Evolutionary conservation across 441 rosid genomes (phyloP).

Genomic region (Gossypium armourianum): DNA sequence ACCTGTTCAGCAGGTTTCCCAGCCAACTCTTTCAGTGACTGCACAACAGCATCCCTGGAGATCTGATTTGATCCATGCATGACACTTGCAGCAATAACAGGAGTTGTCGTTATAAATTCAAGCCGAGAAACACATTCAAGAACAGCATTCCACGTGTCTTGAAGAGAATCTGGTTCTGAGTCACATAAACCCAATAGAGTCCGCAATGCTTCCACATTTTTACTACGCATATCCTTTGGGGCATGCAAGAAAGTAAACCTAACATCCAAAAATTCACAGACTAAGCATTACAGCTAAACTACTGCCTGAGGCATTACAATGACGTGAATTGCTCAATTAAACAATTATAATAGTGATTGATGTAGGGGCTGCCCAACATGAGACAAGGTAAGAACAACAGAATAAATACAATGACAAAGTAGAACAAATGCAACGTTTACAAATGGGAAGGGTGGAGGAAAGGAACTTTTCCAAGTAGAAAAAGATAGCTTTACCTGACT

Average conservation of each 20-base stretch:
- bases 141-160: conserved; percentile 98
- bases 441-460: background rate
- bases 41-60: conserved; percentile 91
- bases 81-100: conserved; percentile 81
- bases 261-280: conserved; percentile 24
- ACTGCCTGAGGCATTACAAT: background rate
- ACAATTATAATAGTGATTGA: conserved; percentile 9
- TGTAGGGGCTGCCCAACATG: background rate
- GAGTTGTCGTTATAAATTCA: conserved; percentile 85
- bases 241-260: conserved; percentile 99
- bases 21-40: conserved; percentile 74
- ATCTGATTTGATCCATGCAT: conserved; percentile 98
- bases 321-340: conserved; percentile 6
- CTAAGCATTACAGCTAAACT: background rate
- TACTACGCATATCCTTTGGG: conserved; percentile 92
- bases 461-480: background rate
- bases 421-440: background rate
- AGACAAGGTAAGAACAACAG: conserved; percentile 9
- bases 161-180: conserved; percentile 72
- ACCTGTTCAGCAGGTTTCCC: conserved; percentile 95
- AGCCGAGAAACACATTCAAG: conserved; percentile 97
- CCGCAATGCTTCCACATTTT: conserved; percentile 93
- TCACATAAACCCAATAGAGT: conserved; percentile 71
- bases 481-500: conserved; percentile 50
- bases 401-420: background rate